Conservation (phyloP, 805 yeast species). For the Kodamaea lidongshanica region DNA sequence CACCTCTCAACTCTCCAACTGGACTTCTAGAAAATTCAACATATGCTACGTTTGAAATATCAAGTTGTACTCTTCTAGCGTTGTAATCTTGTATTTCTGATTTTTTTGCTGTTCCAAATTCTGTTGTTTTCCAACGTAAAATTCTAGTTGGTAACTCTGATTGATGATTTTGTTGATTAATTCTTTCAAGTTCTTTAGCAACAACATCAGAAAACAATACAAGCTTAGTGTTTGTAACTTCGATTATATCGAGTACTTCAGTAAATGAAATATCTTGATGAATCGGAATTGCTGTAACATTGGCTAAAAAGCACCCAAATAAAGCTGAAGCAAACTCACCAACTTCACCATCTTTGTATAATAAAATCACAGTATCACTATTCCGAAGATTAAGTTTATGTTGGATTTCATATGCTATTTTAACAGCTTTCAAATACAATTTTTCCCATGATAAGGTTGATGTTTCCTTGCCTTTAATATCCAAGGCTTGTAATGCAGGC, state of each 20-base stretch:
- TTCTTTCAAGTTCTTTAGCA: constrained; percentile 64
- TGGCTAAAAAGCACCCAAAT: constrained; percentile 88
- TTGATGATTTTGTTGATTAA: constrained; percentile 39
- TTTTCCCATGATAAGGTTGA: constrained; percentile 84
- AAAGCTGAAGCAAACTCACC: constrained; percentile 81
- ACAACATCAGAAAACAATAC: constrained; percentile 79
- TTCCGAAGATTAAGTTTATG: constrained; percentile 68
- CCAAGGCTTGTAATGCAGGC: constrained; percentile 66
- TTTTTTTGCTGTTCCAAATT: constrained; percentile 59
- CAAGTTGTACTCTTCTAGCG: constrained; percentile 2
- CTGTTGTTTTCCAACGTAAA: constrained; percentile 77
- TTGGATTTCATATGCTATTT: constrained; percentile 76
- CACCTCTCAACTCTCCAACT: constrained; percentile 86
- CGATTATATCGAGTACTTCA: constrained; percentile 69
- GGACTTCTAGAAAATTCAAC: constrained; percentile 90
- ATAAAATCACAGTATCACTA: constrained; percentile 76
- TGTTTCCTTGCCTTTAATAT: constrained; percentile 74
- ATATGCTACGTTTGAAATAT: constrained; percentile 81
- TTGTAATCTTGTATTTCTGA: constrained; percentile 19
- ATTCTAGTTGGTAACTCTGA: constrained; percentile 71
- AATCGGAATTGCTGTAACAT: constrained; percentile 91
- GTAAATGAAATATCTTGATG: constrained; percentile 62
- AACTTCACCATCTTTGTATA: constrained; percentile 79
- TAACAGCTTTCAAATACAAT: constrained; percentile 73
- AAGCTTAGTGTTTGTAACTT: constrained; percentile 67